Evolutionary conservation across 2,329 filamentous ascomycete species (phyloP).

Genomic region (Phaeosphaeriaceae sp.): DNA sequence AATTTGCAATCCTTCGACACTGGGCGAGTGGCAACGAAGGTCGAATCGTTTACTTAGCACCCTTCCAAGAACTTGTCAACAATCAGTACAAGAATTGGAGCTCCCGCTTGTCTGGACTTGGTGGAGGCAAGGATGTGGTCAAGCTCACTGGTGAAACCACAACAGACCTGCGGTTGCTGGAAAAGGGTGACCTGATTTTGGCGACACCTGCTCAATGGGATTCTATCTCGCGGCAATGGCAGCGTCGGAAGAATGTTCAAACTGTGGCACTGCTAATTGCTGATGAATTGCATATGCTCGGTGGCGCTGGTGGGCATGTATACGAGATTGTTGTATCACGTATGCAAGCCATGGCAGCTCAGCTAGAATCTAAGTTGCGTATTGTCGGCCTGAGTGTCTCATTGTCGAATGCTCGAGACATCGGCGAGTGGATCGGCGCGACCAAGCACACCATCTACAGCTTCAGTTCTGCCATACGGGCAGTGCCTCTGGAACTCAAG

Average conservation of each 20-base stretch:
- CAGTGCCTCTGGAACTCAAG: constrained; percentile 88
- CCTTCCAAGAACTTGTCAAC: constrained; percentile 92
- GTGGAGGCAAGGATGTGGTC: constrained; percentile 86
- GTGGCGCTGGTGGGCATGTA: constrained; percentile 82
- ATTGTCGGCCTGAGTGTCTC: constrained; percentile 92
- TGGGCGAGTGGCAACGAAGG: constrained; percentile 77
- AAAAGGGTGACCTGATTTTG: constrained; percentile 85
- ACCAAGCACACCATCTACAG: constrained; percentile 99
- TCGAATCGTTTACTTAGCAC: constrained; percentile 90
- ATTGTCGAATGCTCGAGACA: constrained; percentile 87
- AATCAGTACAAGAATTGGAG: constrained; percentile 84
- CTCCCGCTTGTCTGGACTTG: constrained; percentile 72
- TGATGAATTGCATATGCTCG: constrained; percentile 93
- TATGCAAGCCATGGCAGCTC: constrained; percentile 93
- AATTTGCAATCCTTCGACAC: constrained; percentile 88
- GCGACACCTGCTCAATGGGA: constrained; percentile 97
- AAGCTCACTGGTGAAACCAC: constrained; percentile 94
- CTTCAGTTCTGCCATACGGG: constrained; percentile 90
- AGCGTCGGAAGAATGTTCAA: constrained; percentile 93
- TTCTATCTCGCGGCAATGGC: constrained; percentile 93
- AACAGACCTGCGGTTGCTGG: constrained; percentile 85
- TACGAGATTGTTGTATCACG: constrained; percentile 98
- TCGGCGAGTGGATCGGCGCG: constrained; percentile 97
- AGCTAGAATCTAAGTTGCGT: constrained; percentile 82
- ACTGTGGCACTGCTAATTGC: constrained; percentile 90